Evolutionary conservation across 108 stramenopile species (phyloP).

Genomic region (Halocafeteria seosinensis): DNA sequence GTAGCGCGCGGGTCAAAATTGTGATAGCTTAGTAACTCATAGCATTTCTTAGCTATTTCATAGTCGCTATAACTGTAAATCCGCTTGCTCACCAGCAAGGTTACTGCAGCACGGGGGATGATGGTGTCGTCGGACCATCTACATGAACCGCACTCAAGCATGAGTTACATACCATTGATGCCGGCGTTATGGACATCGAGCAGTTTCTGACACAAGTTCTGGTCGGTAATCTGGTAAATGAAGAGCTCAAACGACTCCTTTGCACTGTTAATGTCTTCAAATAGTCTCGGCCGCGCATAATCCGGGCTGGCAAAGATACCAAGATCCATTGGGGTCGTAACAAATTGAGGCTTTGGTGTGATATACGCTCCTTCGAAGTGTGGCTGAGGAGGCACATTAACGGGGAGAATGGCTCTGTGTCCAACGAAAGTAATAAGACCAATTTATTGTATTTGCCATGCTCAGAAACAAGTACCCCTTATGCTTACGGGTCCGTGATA

Average conservation of each 20-base stretch:
- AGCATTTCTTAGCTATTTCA: background rate
- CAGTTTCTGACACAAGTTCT: background rate
- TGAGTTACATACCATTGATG: too few species aligned
- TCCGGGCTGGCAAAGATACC: background rate
- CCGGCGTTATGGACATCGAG: too few species aligned
- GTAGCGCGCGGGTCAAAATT: background rate
- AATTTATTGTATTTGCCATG: too few species aligned
- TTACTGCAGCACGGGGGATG: background rate
- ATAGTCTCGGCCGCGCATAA: background rate
- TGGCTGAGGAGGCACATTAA: too few species aligned
- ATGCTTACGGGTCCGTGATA: background rate
- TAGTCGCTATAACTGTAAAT: background rate
- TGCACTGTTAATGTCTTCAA: background rate
- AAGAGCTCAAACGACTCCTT: background rate
- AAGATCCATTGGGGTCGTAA: too few species aligned
- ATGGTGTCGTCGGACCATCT: too few species aligned
- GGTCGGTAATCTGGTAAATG: slow-evolving; percentile 3
- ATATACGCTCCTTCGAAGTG: too few species aligned
- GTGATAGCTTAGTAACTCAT: background rate
- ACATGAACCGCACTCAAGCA: too few species aligned
- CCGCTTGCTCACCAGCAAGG: background rate
- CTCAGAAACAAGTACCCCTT: too few species aligned
- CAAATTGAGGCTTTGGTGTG: too few species aligned
- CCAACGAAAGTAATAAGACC: too few species aligned
- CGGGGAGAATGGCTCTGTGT: too few species aligned